Conservation (phyloP, 257 asterid species). For the Paulownia fortunei region DNA sequence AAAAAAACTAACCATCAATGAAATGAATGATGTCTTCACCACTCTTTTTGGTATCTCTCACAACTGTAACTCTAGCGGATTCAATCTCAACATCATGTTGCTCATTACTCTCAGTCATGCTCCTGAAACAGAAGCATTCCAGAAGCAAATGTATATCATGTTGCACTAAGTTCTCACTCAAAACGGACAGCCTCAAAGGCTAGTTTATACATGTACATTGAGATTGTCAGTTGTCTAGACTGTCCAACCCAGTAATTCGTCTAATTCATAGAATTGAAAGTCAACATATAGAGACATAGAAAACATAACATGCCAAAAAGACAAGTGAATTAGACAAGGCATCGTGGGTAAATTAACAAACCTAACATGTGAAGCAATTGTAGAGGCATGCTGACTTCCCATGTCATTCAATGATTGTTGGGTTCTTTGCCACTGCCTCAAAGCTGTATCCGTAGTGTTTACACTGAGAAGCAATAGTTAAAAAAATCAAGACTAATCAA, state of each 20-base stretch:
- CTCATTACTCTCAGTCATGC: conserved; percentile 51
- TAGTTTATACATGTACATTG: background rate
- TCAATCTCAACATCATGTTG: conserved; percentile 62
- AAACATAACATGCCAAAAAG: background rate
- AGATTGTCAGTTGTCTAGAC: background rate
- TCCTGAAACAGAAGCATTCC: conserved; percentile 46
- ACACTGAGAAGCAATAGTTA: conserved; percentile 43
- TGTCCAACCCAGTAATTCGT: background rate
- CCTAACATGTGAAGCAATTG: conserved; percentile 60
- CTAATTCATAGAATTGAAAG: background rate
- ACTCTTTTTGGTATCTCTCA: conserved; percentile 47
- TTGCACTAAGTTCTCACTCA: conserved; percentile 26
- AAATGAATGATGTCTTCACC: conserved; percentile 47
- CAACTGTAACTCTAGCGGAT: conserved; percentile 52
- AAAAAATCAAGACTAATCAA: background rate
- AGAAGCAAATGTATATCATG: conserved; percentile 33
- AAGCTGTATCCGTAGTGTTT: conserved; percentile 55
- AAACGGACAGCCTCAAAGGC: background rate
- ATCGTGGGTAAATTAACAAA: conserved; percentile 21
- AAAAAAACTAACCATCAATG: conserved; percentile 50
- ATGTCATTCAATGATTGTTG: conserved; percentile 54
- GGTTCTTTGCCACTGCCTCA: conserved; percentile 49
- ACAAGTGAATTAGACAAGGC: background rate
- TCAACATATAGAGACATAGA: background rate
- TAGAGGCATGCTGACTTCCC: conserved; percentile 58